A percentile compares a stretch with the other conserved stretches of the same genome.
These are phyloP conservation scores for Punica granatum DNA, from an alignment of 345 rosid species.

Conservation along the genomic window DNA sequence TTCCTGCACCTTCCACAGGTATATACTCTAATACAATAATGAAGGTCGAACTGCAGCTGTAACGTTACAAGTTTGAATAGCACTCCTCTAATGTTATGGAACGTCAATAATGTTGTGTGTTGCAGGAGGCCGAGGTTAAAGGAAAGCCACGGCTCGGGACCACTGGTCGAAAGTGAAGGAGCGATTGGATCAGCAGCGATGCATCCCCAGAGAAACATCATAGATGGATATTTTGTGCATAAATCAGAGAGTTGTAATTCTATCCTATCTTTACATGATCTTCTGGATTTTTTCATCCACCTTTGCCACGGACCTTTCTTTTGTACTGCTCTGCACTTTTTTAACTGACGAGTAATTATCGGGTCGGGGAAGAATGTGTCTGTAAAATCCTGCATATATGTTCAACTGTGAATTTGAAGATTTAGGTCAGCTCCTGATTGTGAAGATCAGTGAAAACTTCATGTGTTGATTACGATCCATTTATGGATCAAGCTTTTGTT, in stretches of 20 bases:
- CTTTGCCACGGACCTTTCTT: neutral
- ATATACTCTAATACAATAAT: neutral
- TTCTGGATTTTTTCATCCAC: neutral
- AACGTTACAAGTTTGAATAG: no score
- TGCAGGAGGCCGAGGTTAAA: slow-evolving; percentile 22
- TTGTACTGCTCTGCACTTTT: no score
- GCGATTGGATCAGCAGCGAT: neutral
- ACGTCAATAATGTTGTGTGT: neutral
- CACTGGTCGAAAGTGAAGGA: slow-evolving; percentile 14
- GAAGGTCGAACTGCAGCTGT: no score
- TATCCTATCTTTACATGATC: neutral
- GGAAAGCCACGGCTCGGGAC: slow-evolving; percentile 20
- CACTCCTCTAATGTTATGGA: no score
- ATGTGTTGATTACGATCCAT: no score
- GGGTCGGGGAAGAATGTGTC: neutral
- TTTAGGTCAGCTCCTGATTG: neutral
- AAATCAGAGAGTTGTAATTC: no score
- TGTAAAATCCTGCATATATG: neutral
- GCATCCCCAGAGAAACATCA: no score
- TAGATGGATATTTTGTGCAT: neutral
- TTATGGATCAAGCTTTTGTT: no score
- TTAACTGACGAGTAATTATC: neutral
- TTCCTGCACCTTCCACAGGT: slow-evolving; percentile 69
- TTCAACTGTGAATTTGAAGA: neutral
- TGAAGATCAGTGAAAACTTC: neutral